Base-by-base conservation (phyloP, 129 eudicot species). In the Artemisia annua region DNA sequence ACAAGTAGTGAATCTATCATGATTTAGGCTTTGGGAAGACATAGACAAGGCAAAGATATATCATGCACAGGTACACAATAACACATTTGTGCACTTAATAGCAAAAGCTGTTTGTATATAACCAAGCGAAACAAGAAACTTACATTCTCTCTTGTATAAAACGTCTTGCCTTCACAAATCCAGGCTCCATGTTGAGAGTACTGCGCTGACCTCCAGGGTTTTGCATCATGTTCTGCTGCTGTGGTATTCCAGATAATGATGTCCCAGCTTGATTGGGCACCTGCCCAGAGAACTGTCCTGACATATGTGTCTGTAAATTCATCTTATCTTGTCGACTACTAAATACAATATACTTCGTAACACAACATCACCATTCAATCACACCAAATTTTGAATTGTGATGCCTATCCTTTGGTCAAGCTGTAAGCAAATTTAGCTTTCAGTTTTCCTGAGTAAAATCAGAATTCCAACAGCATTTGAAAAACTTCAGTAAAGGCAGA, bases 261-360 rank as follows among this genome's bases (percentile, higher is more conserved):
- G 80, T 67, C 68, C 84, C 86, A 67, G 83, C 63, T 79, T 84
- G 90, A 79, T 74, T 86, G 63, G 80, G 77, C 4, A 85, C 84
- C 83, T 86, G 95, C 48, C 91, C 94, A 35, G 90, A 75, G 61
- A 87, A 66, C 79, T 91, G 88, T 19, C 88, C 89, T 13, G 92
- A 76, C 68, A 63, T 35, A 20, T 71, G 46, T 7, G 46, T 39
- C 70, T 81, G 90, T 50, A 85, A 50, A 88, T 86, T 91, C 97
- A 91, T 90, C 83, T 87, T 78, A 63, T 59, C 75, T 48, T 26
- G 56, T 70, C 69, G 58, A 64, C 80, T 64, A 49, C 68, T 20
- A 66, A 50, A 77, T 26, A 79, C 17, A 30, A 65, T 63, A 19
- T 30, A 66, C 78, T 75, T 75, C 44, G 78, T 43, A 48, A 32